Evolutionary conservation across 2,329 filamentous ascomycete genomes (phyloP), one percentile per base, ranked within the genome.

Genomic region (Colletotrichum brevisporum): DNA sequence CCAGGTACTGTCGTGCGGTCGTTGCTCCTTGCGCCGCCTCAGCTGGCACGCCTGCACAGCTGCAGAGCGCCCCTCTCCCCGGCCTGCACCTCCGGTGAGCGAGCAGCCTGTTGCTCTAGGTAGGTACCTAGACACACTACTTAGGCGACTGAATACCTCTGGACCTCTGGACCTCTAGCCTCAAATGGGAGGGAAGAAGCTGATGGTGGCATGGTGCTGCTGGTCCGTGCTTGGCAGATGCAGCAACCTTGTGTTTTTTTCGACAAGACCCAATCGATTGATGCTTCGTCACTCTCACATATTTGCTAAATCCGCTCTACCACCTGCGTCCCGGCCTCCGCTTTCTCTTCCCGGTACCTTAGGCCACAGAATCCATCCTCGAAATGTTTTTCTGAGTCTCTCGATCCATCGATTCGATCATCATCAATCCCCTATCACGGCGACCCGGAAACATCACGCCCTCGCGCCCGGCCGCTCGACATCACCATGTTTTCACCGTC

Each of bases 401-500:
- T 54, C 18, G 39, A 66, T 53, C 43, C 27, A 67, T 51, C 47
- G 24, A 63, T 58, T 31, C 54, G 47, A 54, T n/a, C 45, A 63
- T 58, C 57, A 68, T 54, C 66, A 68, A 58, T 5, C 16, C 45
- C 47, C 57, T 70, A 70, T 67, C 43, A 62, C 57, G 53, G 53
- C 64, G 64, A 70, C 53, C 57, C 43, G 10, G 24, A 45, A 50
- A 65, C 47, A 16, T 39, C 47, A 54, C n/a, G 18, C 47, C n/a
- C 31, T 62, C 45, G 67, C 63, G 63, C 62, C 31, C 57, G 69
- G 70, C 69, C 63, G 61, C 59, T 70, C 47, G 63, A 55, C 70
- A 53, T 54, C 75, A 75, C 72, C 77, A 91, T 91, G 89, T 91
- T 91, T 80, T 89, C 88, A 62, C 83, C 88, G 54, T 81, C 86